Percentiles rank a stretch among this genome's conserved stretches.
Conservation (phyloP, 345 rosid genomes). For the Populus pruinosa region DNA sequence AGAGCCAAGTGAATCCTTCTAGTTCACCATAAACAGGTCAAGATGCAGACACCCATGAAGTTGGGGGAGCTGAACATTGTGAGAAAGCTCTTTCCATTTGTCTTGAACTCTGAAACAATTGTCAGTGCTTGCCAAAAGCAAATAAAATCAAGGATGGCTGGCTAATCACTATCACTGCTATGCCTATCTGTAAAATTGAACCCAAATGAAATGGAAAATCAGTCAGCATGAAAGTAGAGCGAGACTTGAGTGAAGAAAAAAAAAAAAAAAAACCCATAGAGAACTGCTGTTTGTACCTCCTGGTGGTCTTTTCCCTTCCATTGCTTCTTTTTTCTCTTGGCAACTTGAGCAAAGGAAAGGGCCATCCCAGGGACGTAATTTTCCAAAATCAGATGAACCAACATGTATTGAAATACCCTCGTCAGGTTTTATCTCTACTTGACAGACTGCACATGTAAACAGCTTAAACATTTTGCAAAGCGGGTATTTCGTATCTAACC, state of each 20-base stretch:
- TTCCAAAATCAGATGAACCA: slow-evolving; percentile 54
- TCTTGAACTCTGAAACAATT: slow-evolving; percentile 35
- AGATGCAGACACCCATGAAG: slow-evolving; percentile 20
- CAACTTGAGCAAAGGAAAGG: slow-evolving; percentile 97
- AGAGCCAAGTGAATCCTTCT: slow-evolving; percentile 19
- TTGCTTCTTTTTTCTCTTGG: slow-evolving; percentile 95
- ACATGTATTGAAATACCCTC: slow-evolving; percentile 93
- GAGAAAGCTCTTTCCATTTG: slow-evolving; percentile 33
- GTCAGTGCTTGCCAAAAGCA: slow-evolving; percentile 28
- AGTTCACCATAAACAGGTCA: slow-evolving; percentile 28
- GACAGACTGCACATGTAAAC: slow-evolving; percentile 98
- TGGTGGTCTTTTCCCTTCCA: slow-evolving; percentile 88
- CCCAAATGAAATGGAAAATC: slow-evolving; percentile 9
- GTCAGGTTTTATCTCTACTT: slow-evolving; percentile 95
- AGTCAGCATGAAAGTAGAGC: not conserved
- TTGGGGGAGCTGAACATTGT: slow-evolving; percentile 24
- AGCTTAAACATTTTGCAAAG: slow-evolving; percentile 95
- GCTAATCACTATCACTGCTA: slow-evolving; percentile 89
- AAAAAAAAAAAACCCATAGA: not conserved
- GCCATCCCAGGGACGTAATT: slow-evolving; percentile 96
- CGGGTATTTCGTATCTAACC: slow-evolving; percentile 91
- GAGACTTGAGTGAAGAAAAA: not conserved
- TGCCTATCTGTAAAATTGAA: slow-evolving; percentile 60
- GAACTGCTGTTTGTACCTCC: slow-evolving; percentile 50
- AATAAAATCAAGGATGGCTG: slow-evolving; percentile 14